phyloP scores from a whole-genome alignment of 2,329 filamentous ascomycete species.

The Paraphaeosphaeria minitans region DNA sequence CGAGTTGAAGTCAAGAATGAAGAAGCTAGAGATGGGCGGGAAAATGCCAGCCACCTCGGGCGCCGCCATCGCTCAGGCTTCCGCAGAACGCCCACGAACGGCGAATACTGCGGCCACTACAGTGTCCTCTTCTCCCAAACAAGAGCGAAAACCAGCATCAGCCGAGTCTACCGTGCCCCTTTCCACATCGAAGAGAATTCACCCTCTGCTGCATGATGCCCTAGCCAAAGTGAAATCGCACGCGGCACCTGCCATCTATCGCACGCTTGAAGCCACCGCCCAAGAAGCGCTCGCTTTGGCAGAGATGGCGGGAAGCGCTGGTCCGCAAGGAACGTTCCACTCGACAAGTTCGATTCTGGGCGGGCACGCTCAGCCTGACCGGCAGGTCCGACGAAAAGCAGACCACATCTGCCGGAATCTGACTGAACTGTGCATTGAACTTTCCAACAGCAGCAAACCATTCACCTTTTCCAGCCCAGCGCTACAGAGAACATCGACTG shows the following conservation, averaged over 20 bases:
- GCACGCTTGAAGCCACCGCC: constrained; percentile 78
- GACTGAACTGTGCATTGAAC: constrained; percentile 86
- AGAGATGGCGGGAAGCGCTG: constrained; percentile 74
- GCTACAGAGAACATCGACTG: constrained; percentile 27
- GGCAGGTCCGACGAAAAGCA: constrained; percentile 85
- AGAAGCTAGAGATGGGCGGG: constrained; percentile 85
- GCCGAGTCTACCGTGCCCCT: constrained; percentile 52
- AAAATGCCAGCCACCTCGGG: constrained; percentile 84
- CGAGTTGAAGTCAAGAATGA: constrained; percentile 90
- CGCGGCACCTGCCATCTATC: constrained; percentile 73
- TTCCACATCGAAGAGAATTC: constrained; percentile 60
- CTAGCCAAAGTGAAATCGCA: constrained; percentile 76
- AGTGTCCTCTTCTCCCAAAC: constrained; percentile 86
- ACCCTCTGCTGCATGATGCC: constrained; percentile 80
- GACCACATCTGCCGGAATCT: constrained; percentile 91
- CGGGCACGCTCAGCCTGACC: constrained; percentile 68
- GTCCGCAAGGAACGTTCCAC: constrained; percentile 65
- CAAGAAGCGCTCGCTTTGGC: constrained; percentile 80
- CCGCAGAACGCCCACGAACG: constrained; percentile 83
- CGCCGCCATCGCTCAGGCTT: constrained; percentile 67
- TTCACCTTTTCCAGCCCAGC: constrained; percentile 37
- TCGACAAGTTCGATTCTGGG: constrained; percentile 69
- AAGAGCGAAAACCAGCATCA: constrained; percentile 58
- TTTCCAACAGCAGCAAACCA: constrained; percentile 54
- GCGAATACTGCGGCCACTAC: constrained; percentile 92